Base-by-base conservation (phyloP, 805 yeast genomes). In the Ogataea saltuana region DNA sequence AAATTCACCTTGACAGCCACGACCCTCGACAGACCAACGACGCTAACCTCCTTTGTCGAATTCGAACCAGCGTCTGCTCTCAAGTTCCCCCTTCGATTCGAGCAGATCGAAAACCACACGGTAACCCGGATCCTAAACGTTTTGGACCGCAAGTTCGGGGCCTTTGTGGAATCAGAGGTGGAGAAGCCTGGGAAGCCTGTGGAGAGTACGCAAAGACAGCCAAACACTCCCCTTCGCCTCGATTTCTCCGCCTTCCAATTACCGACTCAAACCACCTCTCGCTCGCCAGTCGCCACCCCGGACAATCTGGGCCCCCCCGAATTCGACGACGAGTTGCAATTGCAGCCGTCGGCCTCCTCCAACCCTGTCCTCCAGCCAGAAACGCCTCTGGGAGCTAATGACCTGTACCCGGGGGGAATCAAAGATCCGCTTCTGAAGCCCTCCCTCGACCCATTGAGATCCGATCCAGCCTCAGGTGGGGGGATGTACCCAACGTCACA, bases 401-500 rank as follows among this genome's bases (percentile, higher is more conserved):
- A 80, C 55, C 59, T 77, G 32, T 66, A 74, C 45, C 84, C 83
- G 51, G 65, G 46, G 56, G 61, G 61, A 8, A 40, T 48, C 13
- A 58, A 61, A 41, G 55, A 72, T 40, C 83, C 83, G 3, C 49
- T 53, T 2, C 46, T 75, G 49, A 60, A 60, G 43, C 76, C 78
- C 1, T 69, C 52, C 33, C 28, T 72, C 4, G 80, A 74, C 50
- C 80, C 80, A 3, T 49, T 59, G 6, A 42, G 51, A 3, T 37
- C 46, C 0, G 41, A 47, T 22, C 13, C 41, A 3, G 19, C 41
- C 15, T 54, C 50, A 10, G 63, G 59, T 21, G 77, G 78, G 11
- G 85, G 84, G 0, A 78, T 80, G 85, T 62, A 73, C 42, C 80
- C 81, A 1, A 68, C 75, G 4, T 54, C 67, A 1, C 58, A 71